Conservation (phyloP, 176 grass and related monocot genomes). For the Olyra latifolia region DNA sequence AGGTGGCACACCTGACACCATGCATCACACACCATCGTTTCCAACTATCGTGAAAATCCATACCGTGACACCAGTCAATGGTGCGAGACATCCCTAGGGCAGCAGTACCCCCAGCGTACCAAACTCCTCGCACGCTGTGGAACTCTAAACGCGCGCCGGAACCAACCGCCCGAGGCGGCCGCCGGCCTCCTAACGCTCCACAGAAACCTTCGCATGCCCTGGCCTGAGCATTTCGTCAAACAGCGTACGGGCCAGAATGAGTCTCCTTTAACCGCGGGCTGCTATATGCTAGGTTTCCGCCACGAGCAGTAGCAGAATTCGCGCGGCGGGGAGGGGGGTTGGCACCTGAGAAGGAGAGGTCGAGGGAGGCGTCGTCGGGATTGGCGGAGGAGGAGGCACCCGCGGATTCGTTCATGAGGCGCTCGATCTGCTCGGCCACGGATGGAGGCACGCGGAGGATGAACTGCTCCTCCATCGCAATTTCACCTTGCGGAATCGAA, state of each 20-base stretch:
- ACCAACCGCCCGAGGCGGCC: neutral
- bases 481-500: neutral
- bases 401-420: slow-evolving; percentile 67
- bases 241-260: neutral
- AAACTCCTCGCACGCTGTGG: neutral
- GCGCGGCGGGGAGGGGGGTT: neutral
- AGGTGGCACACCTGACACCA: neutral
- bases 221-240: slow-evolving; percentile 5
- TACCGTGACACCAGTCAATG: neutral
- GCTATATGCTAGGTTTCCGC: neutral
- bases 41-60: neutral
- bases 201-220: neutral
- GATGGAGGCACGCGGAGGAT: slow-evolving; percentile 80
- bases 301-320: neutral
- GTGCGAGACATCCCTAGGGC: neutral
- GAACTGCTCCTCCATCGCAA: slow-evolving; percentile 87
- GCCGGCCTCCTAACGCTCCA: neutral
- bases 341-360: slow-evolving; percentile 83
- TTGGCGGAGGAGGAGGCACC: slow-evolving; percentile 51
- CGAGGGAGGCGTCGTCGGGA: slow-evolving; percentile 64
- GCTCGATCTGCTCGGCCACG: slow-evolving; percentile 74
- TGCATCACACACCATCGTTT: neutral
- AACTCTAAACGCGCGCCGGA: neutral
- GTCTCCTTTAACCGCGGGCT: neutral
- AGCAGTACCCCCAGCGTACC: neutral